Conservation (phyloP, 495 filamentous ascomycete species). For the Penicillium coffeae region DNA sequence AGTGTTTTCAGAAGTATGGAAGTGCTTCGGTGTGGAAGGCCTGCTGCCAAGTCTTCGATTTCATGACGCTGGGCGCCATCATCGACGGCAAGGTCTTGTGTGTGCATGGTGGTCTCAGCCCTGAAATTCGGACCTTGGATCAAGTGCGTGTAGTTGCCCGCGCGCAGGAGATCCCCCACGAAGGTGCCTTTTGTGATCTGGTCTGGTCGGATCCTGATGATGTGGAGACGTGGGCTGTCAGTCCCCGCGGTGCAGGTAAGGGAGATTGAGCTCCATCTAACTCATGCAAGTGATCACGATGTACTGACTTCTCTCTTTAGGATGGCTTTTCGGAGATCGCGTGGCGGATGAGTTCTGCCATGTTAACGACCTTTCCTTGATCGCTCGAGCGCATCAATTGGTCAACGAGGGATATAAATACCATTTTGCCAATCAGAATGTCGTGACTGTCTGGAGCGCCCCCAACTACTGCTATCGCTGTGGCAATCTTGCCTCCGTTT, state of each 20-base stretch:
- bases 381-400: constrained; percentile 92
- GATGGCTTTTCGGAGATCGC: constrained; percentile 97
- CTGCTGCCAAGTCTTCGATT: constrained; percentile 98
- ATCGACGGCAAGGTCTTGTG: constrained; percentile 96
- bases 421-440: constrained; percentile 91
- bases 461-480: constrained; percentile 99
- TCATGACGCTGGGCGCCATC: constrained; percentile 91
- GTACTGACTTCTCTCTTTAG: constrained; percentile 15
- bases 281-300: too few relatives aligned
- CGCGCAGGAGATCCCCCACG: constrained; percentile 96
- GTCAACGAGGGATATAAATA: constrained; percentile 99
- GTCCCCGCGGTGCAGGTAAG: constrained; percentile 78
- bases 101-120: constrained; percentile 94
- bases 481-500: constrained; percentile 94
- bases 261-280: neutral
- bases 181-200: constrained; percentile 96
- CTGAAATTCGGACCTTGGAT: constrained; percentile 93
- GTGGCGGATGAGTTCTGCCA: constrained; percentile 99
- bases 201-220: constrained; percentile 99
- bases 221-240: constrained; percentile 96
- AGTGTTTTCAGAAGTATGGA: constrained; percentile 96
- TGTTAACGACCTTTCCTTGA: constrained; percentile 90
- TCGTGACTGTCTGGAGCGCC: constrained; percentile 98
- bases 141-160: constrained; percentile 96
- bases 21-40: constrained; percentile 99